Evolutionary conservation across 139 green algal species (phyloP).

Genomic region (Microglena sp.): DNA sequence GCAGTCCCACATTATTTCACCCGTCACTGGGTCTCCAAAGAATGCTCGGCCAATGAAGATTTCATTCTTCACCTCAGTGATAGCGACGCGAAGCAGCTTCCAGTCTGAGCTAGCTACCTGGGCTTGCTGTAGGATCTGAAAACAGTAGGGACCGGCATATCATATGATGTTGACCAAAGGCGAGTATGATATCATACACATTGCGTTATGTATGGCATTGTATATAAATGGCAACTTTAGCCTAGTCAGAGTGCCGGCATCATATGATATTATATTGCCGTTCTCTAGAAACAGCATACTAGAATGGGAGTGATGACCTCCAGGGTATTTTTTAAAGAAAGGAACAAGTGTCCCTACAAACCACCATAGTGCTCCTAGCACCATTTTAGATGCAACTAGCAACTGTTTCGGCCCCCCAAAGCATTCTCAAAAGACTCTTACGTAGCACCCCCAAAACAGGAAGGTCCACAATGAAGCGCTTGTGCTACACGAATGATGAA

Average conservation of each 20-base stretch:
- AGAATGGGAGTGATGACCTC: not conserved
- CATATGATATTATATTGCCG: constrained; percentile 3
- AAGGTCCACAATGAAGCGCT: no score
- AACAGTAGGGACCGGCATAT: no score
- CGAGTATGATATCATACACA: not conserved
- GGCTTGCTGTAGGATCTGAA: constrained; percentile 45
- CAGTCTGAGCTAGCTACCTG: constrained; percentile 45
- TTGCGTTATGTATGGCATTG: not conserved
- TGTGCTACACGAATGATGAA: no score
- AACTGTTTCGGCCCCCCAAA: no score
- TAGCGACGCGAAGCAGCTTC: constrained; percentile 49
- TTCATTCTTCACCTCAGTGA: constrained; percentile 46
- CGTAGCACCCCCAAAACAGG: no score
- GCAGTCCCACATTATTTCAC: constrained; percentile 53
- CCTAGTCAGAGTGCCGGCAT: no score
- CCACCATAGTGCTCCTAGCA: no score
- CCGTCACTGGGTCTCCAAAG: constrained; percentile 56
- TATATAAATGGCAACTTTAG: not conserved
- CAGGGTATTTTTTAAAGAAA: not conserved
- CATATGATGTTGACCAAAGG: no score
- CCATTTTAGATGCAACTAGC: no score
- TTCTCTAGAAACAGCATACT: not conserved
- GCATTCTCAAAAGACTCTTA: no score
- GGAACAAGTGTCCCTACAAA: no score
- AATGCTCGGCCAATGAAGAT: constrained; percentile 55